Conservation (phyloP, 2,329 filamentous ascomycete species). For the Sclerotinia spermophila region DNA sequence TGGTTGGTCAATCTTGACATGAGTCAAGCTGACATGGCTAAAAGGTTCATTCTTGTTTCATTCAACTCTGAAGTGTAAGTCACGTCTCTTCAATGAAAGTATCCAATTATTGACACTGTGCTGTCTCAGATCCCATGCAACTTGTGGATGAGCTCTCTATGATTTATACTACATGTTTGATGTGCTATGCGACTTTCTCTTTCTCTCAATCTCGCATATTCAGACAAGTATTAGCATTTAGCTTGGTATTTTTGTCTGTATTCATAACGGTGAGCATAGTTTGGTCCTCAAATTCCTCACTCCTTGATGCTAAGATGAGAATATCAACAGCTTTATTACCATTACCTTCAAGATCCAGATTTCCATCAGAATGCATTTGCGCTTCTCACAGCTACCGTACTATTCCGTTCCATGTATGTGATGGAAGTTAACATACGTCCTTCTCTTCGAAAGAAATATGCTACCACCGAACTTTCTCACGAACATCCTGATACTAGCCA, state of each 20-base stretch:
- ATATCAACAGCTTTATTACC: slow-evolving; percentile 54
- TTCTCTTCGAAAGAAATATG: slow-evolving; percentile 41
- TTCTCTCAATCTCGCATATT: slow-evolving; percentile 50
- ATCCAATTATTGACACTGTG: background rate
- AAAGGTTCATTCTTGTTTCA: slow-evolving; percentile 39
- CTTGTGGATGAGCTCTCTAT: slow-evolving; percentile 67
- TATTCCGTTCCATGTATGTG: slow-evolving; percentile 57
- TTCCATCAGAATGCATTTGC: slow-evolving; percentile 74
- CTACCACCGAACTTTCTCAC: slow-evolving; percentile 38
- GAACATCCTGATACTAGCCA: slow-evolving; percentile 40
- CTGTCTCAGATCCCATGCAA: slow-evolving; percentile 60
- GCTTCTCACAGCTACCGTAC: slow-evolving; percentile 55
- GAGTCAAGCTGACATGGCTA: background rate
- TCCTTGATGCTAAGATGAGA: background rate
- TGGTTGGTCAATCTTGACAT: background rate
- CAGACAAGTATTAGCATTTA: slow-evolving; percentile 48
- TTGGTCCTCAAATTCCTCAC: background rate
- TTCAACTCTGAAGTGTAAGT: slow-evolving; percentile 41
- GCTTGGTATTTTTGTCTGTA: slow-evolving; percentile 48
- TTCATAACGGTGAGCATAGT: slow-evolving; percentile 51
- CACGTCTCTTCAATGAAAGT: background rate
- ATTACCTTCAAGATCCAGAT: slow-evolving; percentile 66
- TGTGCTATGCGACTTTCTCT: slow-evolving; percentile 66
- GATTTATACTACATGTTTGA: slow-evolving; percentile 69
- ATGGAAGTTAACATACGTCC: slow-evolving; percentile 66